A percentile compares a stretch with the other conserved stretches of the same genome.
phyloP scores from a whole-genome alignment of 2,329 filamentous ascomycete species.

The Hirsutella thompsonii region DNA sequence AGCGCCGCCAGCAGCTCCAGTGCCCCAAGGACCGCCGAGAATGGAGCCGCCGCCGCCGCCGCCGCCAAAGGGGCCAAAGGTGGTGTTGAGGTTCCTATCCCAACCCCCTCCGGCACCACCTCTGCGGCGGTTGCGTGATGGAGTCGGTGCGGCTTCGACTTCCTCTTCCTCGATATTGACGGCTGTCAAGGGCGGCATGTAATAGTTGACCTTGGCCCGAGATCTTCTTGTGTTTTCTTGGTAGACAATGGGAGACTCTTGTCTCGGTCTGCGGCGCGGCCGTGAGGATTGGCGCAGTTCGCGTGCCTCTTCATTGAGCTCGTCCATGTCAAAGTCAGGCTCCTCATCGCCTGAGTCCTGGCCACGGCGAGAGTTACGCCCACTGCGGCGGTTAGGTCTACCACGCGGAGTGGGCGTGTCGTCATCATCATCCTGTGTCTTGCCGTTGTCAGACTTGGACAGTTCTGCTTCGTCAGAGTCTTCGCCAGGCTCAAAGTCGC shows the following conservation, averaged over 20 bases:
- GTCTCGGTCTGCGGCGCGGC: slow-evolving; percentile 35
- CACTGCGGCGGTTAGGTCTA: slow-evolving; percentile 24
- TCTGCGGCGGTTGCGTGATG: slow-evolving; percentile 53
- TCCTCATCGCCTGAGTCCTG: slow-evolving; percentile 44
- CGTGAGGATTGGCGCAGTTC: slow-evolving; percentile 45
- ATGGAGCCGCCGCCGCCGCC: slow-evolving; percentile 61
- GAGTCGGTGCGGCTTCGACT: slow-evolving; percentile 54
- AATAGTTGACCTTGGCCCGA: slow-evolving; percentile 64
- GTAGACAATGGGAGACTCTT: slow-evolving; percentile 43
- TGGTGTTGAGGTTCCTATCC: slow-evolving; percentile 79
- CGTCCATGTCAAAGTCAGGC: slow-evolving; percentile 46
- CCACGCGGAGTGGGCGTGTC: slow-evolving; percentile 39
- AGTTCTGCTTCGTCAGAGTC: slow-evolving; percentile 43
- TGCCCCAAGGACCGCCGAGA: slow-evolving; percentile 61
- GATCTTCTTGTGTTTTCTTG: slow-evolving; percentile 41
- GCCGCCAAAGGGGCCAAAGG: slow-evolving; percentile 85
- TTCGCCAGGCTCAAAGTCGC: slow-evolving; percentile 48
- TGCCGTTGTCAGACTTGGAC: slow-evolving; percentile 26
- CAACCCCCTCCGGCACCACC: slow-evolving; percentile 45
- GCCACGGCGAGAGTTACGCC: slow-evolving; percentile 32
- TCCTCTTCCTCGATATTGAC: slow-evolving; percentile 61
- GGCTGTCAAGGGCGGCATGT: slow-evolving; percentile 57
- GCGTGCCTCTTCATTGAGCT: slow-evolving; percentile 52
- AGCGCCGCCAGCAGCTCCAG: slow-evolving; percentile 60
- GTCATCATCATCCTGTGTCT: slow-evolving; percentile 26